Evolutionary conservation across 1,284 basidiomycete species (phyloP), one percentile per base, ranked within the genome.

Genomic region (Peniophora sp.): DNA sequence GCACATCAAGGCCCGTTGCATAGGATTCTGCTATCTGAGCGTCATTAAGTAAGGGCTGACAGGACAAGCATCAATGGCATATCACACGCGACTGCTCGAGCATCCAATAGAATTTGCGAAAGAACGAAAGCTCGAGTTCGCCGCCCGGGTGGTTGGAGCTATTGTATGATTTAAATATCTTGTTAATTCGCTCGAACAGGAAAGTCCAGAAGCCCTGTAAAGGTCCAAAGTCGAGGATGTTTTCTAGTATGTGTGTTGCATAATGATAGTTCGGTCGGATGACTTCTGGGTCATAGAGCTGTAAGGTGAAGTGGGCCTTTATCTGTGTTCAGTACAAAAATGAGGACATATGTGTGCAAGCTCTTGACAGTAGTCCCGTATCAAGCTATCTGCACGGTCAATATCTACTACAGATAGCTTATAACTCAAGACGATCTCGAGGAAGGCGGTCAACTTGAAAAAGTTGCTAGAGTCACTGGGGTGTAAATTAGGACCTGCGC

Each of bases 161-260:
- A 5, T 52, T 49, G 52, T 52, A 60, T 34, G 41, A 49, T 50
- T 62, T 64, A 15, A 63, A 52, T 1, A 64, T 47, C 47, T 63
- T 63, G 50, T 63, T 64, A 3, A 64, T 52, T 0, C 55, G 50
- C 46, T 64, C 56, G 37, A 54, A 62, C 0, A 64, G 37, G 23
- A 62, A 64, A 6, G 54, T 60, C 60, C 62, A 63, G 42, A 64
- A 64, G n/a, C 57, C 53, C 41, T 62, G 54, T 1, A 62, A 42
- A 0, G 58, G 62, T 0, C 63, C 59, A 47, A 57, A 63, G 47
- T 58, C 57, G 8, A 42, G 36, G n/a, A 58, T 52, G 17, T 47
- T 52, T 15, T 53, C 54, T 11, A 52, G 27, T 5, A 50, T 54
- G 47, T 62, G 57, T 3, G 47, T 56, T 3, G 51, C 51, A 36